phyloP scores from a whole-genome alignment of 768 basidiomycete species.

The Sporobolomyces roseus region DNA sequence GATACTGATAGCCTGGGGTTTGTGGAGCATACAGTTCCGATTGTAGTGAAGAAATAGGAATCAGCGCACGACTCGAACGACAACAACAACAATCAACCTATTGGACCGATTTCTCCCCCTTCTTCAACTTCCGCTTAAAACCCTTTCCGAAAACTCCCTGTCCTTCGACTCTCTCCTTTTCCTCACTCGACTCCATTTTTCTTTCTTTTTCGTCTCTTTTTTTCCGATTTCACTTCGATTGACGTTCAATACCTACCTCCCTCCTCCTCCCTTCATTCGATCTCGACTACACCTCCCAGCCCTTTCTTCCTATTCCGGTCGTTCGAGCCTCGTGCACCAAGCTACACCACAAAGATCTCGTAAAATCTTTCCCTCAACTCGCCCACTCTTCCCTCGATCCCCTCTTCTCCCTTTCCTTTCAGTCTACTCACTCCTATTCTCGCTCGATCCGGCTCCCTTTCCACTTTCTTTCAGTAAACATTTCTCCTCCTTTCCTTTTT shows the following conservation, averaged over 20 bases:
- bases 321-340: constrained; percentile 12
- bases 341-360: neutral
- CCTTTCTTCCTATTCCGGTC: neutral
- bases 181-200: no score
- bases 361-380: neutral
- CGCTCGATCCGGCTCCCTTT: neutral
- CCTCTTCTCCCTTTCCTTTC: neutral
- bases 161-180: neutral
- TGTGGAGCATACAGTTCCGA: constrained; percentile 28
- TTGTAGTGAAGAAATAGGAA: constrained; percentile 43
- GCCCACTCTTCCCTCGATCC: neutral
- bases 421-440: no score
- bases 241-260: neutral
- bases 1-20: neutral
- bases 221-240: neutral
- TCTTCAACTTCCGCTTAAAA: neutral
- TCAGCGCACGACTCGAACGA: constrained; percentile 39
- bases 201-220: neutral
- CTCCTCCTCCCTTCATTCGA: neutral
- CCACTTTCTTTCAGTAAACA: neutral
- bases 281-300: neutral
- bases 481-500: neutral
- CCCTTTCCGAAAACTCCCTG: neutral
- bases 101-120: constrained; percentile 16
- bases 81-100: constrained; percentile 27